A percentile compares a stretch with the other conserved stretches of the same genome.
These are phyloP conservation scores for Xerocomus cyaneibrunnescens DNA, from an alignment of 1,284 basidiomycete species.

Conservation along the genomic window DNA sequence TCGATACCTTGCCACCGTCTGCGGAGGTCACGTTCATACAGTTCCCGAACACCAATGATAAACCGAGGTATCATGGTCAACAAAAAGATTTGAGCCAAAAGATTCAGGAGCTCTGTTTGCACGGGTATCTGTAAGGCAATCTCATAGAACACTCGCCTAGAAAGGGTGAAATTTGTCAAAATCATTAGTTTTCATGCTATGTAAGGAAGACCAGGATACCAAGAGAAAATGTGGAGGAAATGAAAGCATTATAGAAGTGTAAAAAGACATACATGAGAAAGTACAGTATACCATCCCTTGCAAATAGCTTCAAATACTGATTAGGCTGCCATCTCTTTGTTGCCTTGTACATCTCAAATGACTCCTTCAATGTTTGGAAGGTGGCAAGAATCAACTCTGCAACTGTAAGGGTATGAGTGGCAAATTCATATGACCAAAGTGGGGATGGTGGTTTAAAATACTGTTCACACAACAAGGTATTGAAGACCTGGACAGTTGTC, in stretches of 20 bases:
- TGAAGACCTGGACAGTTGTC: neutral
- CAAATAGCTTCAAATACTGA: neutral
- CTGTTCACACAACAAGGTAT: neutral
- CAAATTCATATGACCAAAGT: too few species aligned
- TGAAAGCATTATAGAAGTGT: too few species aligned
- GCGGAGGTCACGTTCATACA: neutral
- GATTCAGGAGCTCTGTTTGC: too few species aligned
- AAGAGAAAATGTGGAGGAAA: too few species aligned
- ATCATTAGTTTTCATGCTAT: too few species aligned
- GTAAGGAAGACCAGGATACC: neutral
- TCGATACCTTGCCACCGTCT: neutral
- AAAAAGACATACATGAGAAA: neutral
- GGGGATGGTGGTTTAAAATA: neutral
- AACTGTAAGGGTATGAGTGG: too few species aligned
- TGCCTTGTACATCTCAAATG: neutral
- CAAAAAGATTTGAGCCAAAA: neutral
- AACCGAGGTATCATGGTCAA: neutral
- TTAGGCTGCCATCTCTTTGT: neutral
- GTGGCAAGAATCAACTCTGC: neutral
- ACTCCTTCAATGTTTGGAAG: neutral
- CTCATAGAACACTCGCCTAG: too few species aligned
- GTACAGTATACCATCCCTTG: neutral
- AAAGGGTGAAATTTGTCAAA: too few species aligned
- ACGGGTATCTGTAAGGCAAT: too few species aligned
- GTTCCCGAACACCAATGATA: neutral